A percentile compares a stretch with the other conserved stretches of the same genome.
phyloP scores from a whole-genome alignment of 208 protist species.

The Leishmania martiniquensis region DNA sequence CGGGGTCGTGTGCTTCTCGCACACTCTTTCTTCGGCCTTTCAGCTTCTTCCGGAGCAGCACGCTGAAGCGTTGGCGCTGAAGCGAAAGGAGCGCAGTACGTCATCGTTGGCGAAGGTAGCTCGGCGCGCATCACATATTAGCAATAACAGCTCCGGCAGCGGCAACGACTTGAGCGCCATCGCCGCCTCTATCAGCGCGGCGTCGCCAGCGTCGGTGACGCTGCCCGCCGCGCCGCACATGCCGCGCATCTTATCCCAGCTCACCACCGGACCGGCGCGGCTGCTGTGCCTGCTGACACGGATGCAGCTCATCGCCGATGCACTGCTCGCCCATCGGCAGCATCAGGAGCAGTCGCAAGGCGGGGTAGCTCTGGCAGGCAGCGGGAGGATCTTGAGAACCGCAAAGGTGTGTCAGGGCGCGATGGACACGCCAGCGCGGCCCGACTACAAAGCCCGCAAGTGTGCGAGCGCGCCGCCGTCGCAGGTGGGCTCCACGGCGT shows the following conservation, averaged over 20 bases:
- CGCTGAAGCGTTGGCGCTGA: background rate
- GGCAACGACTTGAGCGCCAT: background rate
- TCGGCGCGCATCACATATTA: background rate
- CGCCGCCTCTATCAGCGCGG: background rate
- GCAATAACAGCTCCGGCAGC: background rate
- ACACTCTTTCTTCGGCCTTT: slow-evolving; percentile 45
- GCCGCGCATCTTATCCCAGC: slow-evolving; percentile 27
- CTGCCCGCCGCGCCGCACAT: slow-evolving; percentile 16
- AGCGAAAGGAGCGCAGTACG: background rate
- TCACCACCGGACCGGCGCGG: slow-evolving; percentile 31
- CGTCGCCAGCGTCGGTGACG: background rate
- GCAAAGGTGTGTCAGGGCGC: no score
- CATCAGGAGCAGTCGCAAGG: background rate
- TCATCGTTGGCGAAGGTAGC: background rate
- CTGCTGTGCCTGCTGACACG: slow-evolving; percentile 44
- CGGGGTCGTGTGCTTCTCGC: slow-evolving; percentile 43
- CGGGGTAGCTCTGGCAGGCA: background rate
- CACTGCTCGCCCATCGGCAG: slow-evolving; percentile 21
- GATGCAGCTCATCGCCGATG: slow-evolving; percentile 38
- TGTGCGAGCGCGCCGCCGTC: background rate
- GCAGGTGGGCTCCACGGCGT: background rate
- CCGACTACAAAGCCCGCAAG: background rate
- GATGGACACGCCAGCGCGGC: background rate
- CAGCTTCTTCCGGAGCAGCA: slow-evolving; percentile 25
- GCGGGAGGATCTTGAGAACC: background rate